Evolutionary conservation across 148 eudicot genomes (phyloP).

Genomic region (Rhododendron ferrugineum): DNA sequence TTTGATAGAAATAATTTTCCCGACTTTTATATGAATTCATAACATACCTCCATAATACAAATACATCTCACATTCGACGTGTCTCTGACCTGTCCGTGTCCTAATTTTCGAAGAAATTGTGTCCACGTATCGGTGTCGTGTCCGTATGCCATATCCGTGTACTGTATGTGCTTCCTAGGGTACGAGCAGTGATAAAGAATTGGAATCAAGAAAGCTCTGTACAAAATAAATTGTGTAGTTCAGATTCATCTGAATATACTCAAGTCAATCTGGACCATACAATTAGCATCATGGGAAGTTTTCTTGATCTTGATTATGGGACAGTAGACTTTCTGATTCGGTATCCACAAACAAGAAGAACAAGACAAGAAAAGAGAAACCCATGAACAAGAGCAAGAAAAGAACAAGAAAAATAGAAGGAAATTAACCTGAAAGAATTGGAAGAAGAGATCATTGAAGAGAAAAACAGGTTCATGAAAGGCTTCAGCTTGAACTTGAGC

Average conservation of each 20-base stretch:
- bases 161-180: too few species aligned
- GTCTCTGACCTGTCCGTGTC: not conserved
- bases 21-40: not conserved
- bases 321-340: not conserved
- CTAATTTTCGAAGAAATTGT: too few species aligned
- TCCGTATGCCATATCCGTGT: too few species aligned
- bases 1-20: too few species aligned
- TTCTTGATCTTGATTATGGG: not conserved
- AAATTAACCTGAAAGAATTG: slow-evolving; percentile 51
- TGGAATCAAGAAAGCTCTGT: not conserved
- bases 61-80: not conserved
- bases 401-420: not conserved
- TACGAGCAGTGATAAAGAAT: not conserved
- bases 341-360: not conserved
- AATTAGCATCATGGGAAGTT: not conserved
- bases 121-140: too few species aligned
- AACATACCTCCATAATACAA: not conserved
- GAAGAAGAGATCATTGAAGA: slow-evolving; percentile 67
- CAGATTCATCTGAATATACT: not conserved
- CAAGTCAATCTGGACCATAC: not conserved
- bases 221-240: not conserved
- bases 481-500: slow-evolving; percentile 77
- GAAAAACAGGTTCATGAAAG: slow-evolving; percentile 49
- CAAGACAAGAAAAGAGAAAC: not conserved
- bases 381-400: not conserved